phyloP scores from a whole-genome alignment of 1,139 yeast genomes.

The Casaregolazyma suthepensis region DNA sequence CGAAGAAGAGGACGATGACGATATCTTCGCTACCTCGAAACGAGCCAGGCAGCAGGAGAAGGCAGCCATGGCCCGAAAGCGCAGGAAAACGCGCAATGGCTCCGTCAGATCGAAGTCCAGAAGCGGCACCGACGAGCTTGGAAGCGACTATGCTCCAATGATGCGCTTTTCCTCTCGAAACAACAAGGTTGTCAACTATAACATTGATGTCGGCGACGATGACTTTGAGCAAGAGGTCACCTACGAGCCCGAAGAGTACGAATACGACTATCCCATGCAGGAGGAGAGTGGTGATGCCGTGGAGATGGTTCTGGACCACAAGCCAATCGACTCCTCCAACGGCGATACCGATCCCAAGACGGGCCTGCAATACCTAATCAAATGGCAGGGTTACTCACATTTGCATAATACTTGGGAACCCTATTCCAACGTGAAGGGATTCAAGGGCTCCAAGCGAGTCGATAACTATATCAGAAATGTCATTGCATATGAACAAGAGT shows the following conservation, averaged over 20 bases:
- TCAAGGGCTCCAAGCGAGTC: constrained; percentile 74
- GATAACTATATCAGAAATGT: constrained; percentile 85
- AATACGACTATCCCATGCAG: constrained; percentile 15
- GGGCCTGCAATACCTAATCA: constrained; percentile 44
- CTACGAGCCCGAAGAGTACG: constrained; percentile 20
- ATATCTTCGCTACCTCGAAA: constrained; percentile 22
- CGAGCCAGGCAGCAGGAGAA: constrained; percentile 16
- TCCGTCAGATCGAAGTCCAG: constrained; percentile 10
- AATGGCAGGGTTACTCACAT: constrained; percentile 88
- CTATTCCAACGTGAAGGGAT: constrained; percentile 48
- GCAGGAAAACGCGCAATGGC: constrained; percentile 23
- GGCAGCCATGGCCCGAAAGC: constrained; percentile 15
- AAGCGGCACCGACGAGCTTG: constrained; percentile 17
- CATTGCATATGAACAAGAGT: constrained; percentile 65
- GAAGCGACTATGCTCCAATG: constrained; percentile 25
- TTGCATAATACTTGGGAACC: constrained; percentile 94
- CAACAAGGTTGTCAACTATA: constrained; percentile 64
- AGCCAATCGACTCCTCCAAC: constrained; percentile 9
- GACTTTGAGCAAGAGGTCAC: constrained; percentile 38
- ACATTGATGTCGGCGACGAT: constrained; percentile 64
- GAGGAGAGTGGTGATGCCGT: constrained; percentile 36
- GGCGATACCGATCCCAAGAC: constrained; percentile 29
- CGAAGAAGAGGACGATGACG: constrained; percentile 34
- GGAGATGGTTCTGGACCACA: constrained; percentile 32
- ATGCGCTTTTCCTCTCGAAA: constrained; percentile 75